phyloP scores from a whole-genome alignment of 1,284 basidiomycete species.

The Waitea zeae region DNA sequence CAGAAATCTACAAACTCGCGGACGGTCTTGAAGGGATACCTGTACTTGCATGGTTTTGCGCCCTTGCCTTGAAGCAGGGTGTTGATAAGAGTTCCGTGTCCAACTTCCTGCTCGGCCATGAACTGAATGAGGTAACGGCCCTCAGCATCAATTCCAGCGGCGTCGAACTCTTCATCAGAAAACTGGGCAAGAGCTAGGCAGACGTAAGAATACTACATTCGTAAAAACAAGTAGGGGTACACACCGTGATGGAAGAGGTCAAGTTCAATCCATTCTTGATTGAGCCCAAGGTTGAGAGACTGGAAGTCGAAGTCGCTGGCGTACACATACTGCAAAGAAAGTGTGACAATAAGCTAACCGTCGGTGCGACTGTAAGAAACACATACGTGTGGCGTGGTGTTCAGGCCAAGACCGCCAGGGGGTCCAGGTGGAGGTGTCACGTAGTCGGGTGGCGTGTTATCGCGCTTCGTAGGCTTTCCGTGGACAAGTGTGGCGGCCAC shows the following conservation, averaged over 20 bases:
- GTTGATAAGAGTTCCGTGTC: constrained; percentile 28
- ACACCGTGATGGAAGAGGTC: constrained; percentile 36
- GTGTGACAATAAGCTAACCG: too few species aligned
- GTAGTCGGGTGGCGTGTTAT: neutral
- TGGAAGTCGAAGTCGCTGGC: constrained; percentile 4
- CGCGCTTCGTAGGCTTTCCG: too few species aligned
- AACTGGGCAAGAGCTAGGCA: constrained; percentile 31
- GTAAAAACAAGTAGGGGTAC: too few species aligned
- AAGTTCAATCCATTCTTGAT: constrained; percentile 47
- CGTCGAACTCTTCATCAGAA: constrained; percentile 34
- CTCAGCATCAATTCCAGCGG: constrained; percentile 31
- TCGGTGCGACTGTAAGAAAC: too few species aligned
- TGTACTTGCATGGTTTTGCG: constrained; percentile 39
- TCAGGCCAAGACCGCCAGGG: constrained; percentile 1
- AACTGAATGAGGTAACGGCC: constrained; percentile 35
- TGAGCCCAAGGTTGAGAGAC: constrained; percentile 26
- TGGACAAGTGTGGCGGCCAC: too few species aligned
- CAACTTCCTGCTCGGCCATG: constrained; percentile 44
- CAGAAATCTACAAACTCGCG: constrained; percentile 46
- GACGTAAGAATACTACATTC: too few species aligned
- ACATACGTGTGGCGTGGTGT: neutral
- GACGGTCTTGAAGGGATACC: constrained; percentile 40
- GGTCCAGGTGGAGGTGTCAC: neutral
- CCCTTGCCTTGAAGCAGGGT: constrained; percentile 30
- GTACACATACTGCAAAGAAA: too few species aligned